phyloP scores from a whole-genome alignment of 495 filamentous ascomycete genomes.

The Aspergillus asperescens region DNA sequence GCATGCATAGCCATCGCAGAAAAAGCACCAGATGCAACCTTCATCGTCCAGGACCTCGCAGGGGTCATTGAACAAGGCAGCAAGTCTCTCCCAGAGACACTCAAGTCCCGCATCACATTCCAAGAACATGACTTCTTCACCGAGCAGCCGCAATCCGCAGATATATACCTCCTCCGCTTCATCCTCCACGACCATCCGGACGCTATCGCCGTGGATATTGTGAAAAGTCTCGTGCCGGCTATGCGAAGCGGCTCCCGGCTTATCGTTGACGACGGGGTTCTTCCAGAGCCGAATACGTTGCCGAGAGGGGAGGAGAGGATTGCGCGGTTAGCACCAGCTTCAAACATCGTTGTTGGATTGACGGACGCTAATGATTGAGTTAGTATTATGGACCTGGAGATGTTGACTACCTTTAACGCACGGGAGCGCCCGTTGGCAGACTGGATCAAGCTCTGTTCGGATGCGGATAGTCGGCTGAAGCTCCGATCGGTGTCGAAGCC shows the following conservation, averaged over 20 bases:
- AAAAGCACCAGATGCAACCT: not conserved
- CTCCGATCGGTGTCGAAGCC: not conserved
- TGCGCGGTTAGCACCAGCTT: not conserved
- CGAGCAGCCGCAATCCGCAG: conserved; percentile 40
- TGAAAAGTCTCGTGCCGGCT: conserved; percentile 11
- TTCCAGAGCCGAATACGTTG: conserved; percentile 2
- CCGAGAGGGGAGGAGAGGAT: not conserved
- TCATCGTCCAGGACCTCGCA: conserved; percentile 12
- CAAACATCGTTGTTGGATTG: too few species aligned
- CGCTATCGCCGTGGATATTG: conserved; percentile 27
- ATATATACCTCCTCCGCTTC: conserved; percentile 45
- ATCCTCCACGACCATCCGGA: conserved; percentile 47
- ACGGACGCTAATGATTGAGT: not conserved
- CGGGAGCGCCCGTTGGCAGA: conserved; percentile 1
- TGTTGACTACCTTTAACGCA: conserved; percentile 6
- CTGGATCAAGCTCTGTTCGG: not conserved
- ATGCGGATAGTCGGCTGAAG: not conserved
- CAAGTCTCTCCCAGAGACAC: not conserved
- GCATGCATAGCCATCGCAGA: not conserved
- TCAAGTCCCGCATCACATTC: conserved; percentile 33
- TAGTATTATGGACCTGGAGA: conserved; percentile 12
- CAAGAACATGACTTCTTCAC: conserved; percentile 45
- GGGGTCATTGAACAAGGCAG: conserved; percentile 15
- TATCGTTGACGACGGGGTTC: conserved; percentile 4
- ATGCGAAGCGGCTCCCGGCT: not conserved